phyloP scores from a whole-genome alignment of 2,329 filamentous ascomycete genomes.

The Pseudopithomyces chartarum region DNA sequence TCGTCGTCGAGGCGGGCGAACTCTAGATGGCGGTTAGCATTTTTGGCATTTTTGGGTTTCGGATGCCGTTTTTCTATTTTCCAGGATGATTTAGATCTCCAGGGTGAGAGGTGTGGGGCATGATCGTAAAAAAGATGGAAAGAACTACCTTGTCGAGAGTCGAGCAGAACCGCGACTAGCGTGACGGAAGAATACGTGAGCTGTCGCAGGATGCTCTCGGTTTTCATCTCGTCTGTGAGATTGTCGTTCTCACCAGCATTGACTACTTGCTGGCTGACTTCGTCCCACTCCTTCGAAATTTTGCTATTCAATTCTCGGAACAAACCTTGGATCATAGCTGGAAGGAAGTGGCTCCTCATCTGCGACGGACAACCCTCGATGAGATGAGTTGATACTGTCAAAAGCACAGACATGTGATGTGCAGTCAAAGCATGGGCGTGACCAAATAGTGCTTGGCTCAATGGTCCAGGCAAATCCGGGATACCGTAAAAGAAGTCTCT shows the following conservation, averaged over 20 bases:
- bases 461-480: conserved; percentile 76
- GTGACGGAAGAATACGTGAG: conserved; percentile 90
- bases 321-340: conserved; percentile 78
- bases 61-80: too few relatives aligned
- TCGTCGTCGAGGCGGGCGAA: conserved; percentile 37
- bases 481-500: conserved; percentile 92
- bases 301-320: conserved; percentile 88
- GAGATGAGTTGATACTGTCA: conserved; percentile 85
- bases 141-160: conserved; percentile 58
- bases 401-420: conserved; percentile 90
- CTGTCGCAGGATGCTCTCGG: conserved; percentile 91
- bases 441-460: conserved; percentile 82
- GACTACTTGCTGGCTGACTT: conserved; percentile 61
- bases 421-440: conserved; percentile 83
- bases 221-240: conserved; percentile 95
- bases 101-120: too few relatives aligned
- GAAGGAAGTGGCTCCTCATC: conserved; percentile 78
- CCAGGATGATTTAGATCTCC: too few relatives aligned
- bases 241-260: conserved; percentile 73
- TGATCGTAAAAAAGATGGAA: neutral
- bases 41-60: neutral
- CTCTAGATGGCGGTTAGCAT: conserved; percentile 24
- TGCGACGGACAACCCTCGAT: conserved; percentile 90
- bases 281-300: conserved; percentile 84
- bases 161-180: conserved; percentile 87